Evolutionary conservation across 306 rosid genomes (phyloP).

Genomic region (Gleditsia sinensis): DNA sequence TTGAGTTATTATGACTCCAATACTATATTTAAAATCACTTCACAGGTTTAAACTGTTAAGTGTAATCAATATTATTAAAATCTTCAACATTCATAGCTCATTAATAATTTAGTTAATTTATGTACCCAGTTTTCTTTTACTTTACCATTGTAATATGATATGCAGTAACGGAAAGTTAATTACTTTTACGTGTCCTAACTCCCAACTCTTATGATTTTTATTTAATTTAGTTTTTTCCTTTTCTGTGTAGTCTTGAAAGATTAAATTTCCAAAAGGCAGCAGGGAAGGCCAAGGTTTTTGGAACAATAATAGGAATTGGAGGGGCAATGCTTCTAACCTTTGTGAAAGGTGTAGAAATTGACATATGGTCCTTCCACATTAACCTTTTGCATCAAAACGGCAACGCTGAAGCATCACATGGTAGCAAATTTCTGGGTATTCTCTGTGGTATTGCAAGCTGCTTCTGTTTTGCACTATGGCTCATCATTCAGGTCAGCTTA

Average conservation of each 20-base stretch:
- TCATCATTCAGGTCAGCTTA: constrained; percentile 46
- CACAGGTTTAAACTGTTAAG: no score
- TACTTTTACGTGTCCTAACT: no score
- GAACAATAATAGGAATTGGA: constrained; percentile 43
- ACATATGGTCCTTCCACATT: constrained; percentile 41
- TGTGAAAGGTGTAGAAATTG: constrained; percentile 43
- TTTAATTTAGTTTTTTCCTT: no score
- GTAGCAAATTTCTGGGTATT: constrained; percentile 40
- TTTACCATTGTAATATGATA: no score
- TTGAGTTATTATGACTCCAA: no score
- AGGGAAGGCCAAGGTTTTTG: constrained; percentile 46
- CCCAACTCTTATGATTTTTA: no score
- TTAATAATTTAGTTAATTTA: no score
- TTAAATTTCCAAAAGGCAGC: constrained; percentile 24
- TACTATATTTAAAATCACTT: no score
- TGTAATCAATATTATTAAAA: no score
- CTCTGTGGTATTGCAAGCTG: constrained; percentile 47
- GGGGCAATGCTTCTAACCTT: constrained; percentile 47
- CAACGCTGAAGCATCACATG: constrained; percentile 4
- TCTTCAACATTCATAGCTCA: no score
- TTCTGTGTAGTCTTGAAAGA: constrained; percentile 21
- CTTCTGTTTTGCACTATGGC: constrained; percentile 45
- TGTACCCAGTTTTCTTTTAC: no score
- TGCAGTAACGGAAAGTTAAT: no score
- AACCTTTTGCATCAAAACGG: constrained; percentile 39